Base-by-base conservation (phyloP, 805 yeast genomes). In the Yamadazyma paraphyllophila region DNA sequence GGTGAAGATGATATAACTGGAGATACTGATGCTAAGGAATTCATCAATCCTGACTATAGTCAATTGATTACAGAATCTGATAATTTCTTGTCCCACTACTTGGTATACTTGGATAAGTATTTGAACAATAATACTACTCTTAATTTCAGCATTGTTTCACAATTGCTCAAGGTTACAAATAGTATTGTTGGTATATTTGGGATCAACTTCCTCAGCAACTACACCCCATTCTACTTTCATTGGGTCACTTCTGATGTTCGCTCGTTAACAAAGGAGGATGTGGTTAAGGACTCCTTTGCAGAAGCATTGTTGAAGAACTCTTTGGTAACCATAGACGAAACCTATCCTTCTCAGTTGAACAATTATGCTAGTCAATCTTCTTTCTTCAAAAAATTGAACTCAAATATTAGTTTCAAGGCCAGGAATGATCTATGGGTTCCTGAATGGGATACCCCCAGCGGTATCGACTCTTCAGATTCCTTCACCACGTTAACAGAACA, bases 191-290 rank as follows among this genome's bases (percentile, higher is more conserved):
- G 54, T 9, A 63, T 62, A 24, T 69, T 69, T 43, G 83, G 83
- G 1, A 59, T 77, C 40, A 78, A 78, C 52, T 70, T 76, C 20
- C 53, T 75, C 16, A 67, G 60, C 47, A 75, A 76, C 49, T 72
- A 69, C 39, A 46, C 78, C 3, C 74, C 80, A 2, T 74, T 68
- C 50, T 71, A 76, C 49, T 65, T 65, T 45, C 67, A 66, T 45
- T 78, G 81, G 81, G 62, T 61, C 36, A 1, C 14, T 9, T 12
- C n/a, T 24, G 43, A 37, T 11, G 12, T 25, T 8, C 33, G 34
- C 1, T 13, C 26, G 15, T 24, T 35, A 5, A 5, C 39, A 6
- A 47, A 17, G 45, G 41, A 38, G 15, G 15, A 55, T n/a, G 55
- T 49, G 8, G 48, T 59, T 10, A 56, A 55, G 38, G 74, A 70